Evolutionary conservation across 306 rosid genomes (phyloP), one percentile per base, ranked within the genome.

Genomic region (Quillaja saponaria): DNA sequence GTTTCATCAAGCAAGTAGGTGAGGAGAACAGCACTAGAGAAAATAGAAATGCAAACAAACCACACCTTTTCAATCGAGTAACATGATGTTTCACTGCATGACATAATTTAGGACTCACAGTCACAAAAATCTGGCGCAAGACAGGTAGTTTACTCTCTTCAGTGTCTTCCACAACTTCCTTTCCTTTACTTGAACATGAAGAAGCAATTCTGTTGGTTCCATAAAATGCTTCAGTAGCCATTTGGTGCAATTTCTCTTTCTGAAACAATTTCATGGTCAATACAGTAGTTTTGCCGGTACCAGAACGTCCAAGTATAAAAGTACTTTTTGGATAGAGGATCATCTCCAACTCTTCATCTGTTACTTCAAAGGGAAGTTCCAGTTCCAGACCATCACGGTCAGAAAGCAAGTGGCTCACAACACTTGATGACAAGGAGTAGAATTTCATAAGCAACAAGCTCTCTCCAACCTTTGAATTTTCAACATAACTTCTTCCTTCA

Each of bases 281-380:
- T 44, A 90, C 84, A 21, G 95, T 90, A 13, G 97, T 90, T 78
- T 90, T 90, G 18, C 97, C 97, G 0, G 97, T 90, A 34, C 97
- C 97, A n/a, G 95, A 90, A 10, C 91, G 83, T 31, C 97, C 97
- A 21, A 84, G 68, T 10, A 90, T 71, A 69, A 90, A 90, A 9
- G 80, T 64, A 55, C 97, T 90, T 76, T 34, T 70, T 9, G 55
- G 50, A 50, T 68, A 82, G 68, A 84, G 80, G 8, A 90, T 82
- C 49, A 84, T 82, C 34, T 86, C 87, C 20, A 16, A 68, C 64
- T 90, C 87, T 77, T 86, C 72, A 8, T 86, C 95, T 0, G 85
- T 84, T 34, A 82, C 91, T 72, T 86, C 91, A 69, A 86, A 86
- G 0, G 97, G 97, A 28, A 86, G 81, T 61, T 90, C 86, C 60